Evolutionary conservation across 2,329 filamentous ascomycete genomes (phyloP).

Genomic region (Akanthomyces uredinophilus): DNA sequence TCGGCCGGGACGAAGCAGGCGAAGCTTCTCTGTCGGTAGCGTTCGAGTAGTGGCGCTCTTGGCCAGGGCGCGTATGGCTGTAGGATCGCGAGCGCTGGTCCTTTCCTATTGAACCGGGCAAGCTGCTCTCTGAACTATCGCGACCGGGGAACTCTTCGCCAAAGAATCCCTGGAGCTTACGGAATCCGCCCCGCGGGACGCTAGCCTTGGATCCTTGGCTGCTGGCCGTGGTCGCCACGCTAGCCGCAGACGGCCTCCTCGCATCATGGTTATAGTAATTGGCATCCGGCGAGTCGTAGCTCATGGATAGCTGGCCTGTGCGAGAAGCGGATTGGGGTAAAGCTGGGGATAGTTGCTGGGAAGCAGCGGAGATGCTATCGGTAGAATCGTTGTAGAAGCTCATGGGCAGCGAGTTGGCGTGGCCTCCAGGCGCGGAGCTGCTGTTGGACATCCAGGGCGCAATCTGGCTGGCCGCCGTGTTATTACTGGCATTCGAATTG

Average conservation of each 20-base stretch:
- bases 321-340: constrained; percentile 46
- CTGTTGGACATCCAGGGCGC: constrained; percentile 54
- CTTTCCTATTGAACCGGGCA: constrained; percentile 48
- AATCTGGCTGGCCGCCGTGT: constrained; percentile 48
- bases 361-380: constrained; percentile 58
- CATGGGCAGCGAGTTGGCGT: constrained; percentile 38
- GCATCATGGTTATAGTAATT: constrained; percentile 62
- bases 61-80: constrained; percentile 53
- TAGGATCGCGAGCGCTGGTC: constrained; percentile 61
- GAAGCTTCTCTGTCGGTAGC: constrained; percentile 69
- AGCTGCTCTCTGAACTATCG: constrained; percentile 69
- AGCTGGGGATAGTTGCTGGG: constrained; percentile 68
- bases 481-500: constrained; percentile 38
- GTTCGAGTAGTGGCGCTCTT: constrained; percentile 78
- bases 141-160: constrained; percentile 77
- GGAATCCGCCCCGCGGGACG: constrained; percentile 64
- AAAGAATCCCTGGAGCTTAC: constrained; percentile 87
- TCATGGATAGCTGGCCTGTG: constrained; percentile 33
- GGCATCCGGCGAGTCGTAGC: constrained; percentile 57
- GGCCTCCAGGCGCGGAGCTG: constrained; percentile 24
- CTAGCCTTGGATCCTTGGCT: constrained; percentile 77
- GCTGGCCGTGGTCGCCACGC: constrained; percentile 71
- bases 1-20: constrained; percentile 69
- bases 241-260: constrained; percentile 80
- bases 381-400: constrained; percentile 73